Evolutionary conservation across 2,329 filamentous ascomycete genomes (phyloP).

Genomic region (Dactylella cylindrospora): DNA sequence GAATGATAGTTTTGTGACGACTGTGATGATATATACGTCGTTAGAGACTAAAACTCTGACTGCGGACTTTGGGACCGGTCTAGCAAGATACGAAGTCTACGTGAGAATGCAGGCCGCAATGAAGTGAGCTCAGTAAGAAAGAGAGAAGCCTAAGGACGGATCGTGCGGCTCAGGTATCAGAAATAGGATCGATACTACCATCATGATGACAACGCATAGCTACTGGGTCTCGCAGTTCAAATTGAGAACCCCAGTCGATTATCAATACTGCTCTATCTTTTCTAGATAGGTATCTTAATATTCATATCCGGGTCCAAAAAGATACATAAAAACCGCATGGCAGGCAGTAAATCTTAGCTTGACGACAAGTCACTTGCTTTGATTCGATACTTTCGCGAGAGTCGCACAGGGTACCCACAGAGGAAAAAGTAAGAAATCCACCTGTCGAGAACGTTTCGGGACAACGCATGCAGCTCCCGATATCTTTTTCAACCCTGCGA

Average conservation of each 20-base stretch:
- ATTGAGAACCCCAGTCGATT: constrained; percentile 16
- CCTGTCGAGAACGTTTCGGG: not conserved
- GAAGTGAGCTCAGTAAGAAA: not conserved
- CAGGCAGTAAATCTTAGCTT: too few species aligned
- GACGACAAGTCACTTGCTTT: too few species aligned
- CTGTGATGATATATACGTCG: too few species aligned
- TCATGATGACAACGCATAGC: constrained; percentile 41
- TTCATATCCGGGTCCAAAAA: constrained; percentile 24
- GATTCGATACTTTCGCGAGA: constrained; percentile 27
- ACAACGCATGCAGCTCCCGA: constrained; percentile 39
- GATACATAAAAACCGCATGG: not conserved
- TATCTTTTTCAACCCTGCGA: constrained; percentile 16
- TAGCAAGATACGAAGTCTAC: too few species aligned
- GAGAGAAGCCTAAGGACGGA: too few species aligned
- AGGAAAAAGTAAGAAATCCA: not conserved
- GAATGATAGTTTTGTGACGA: too few species aligned
- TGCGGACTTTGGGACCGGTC: too few species aligned
- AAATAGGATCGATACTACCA: too few species aligned
- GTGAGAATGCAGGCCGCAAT: not conserved
- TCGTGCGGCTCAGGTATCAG: constrained; percentile 25
- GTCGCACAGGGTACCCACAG: constrained; percentile 35
- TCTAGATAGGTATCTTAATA: constrained; percentile 21
- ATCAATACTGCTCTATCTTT: constrained; percentile 31
- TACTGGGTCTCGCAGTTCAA: constrained; percentile 31
- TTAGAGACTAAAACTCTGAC: too few species aligned